These are phyloP conservation scores for Macrotyloma uniflorum DNA, from an alignment of 306 rosid species.

Conservation along the genomic window DNA sequence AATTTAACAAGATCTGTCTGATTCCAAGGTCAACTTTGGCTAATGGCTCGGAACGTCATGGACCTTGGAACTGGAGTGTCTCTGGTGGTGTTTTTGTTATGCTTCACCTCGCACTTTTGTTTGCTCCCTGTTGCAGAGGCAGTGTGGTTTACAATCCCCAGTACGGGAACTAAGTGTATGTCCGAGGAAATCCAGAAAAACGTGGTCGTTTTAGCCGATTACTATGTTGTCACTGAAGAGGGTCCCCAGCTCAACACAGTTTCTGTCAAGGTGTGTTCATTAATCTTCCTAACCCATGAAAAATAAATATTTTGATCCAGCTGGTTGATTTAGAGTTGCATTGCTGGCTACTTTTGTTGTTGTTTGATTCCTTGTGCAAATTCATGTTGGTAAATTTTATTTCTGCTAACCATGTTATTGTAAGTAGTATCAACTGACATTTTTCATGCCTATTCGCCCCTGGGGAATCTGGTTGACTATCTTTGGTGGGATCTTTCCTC, in stretches of 20 bases:
- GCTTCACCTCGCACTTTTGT: conserved; percentile 3
- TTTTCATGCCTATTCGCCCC: no score
- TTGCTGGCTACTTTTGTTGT: background rate
- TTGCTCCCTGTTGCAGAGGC: conserved; percentile 38
- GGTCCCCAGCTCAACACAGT: conserved; percentile 5
- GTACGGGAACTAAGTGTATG: conserved; percentile 54
- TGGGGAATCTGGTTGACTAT: no score
- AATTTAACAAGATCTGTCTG: conserved; percentile 6
- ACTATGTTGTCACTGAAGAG: conserved; percentile 38
- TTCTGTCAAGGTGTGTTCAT: conserved; percentile 35
- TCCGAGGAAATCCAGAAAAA: conserved; percentile 54
- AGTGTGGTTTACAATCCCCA: conserved; percentile 49
- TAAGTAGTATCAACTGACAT: no score
- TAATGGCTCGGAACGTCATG: conserved; percentile 5
- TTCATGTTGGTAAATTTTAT: background rate
- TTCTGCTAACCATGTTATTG: no score
- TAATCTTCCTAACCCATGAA: background rate
- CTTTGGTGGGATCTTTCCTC: no score
- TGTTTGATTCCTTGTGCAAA: background rate
- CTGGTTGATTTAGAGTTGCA: background rate
- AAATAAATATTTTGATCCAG: background rate
- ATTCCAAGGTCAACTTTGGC: background rate
- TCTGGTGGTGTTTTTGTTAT: background rate
- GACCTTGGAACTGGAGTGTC: background rate
- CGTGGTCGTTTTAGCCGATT: conserved; percentile 58